Conservation (phyloP, 805 yeast genomes). For the Ogataea polymorpha region DNA sequence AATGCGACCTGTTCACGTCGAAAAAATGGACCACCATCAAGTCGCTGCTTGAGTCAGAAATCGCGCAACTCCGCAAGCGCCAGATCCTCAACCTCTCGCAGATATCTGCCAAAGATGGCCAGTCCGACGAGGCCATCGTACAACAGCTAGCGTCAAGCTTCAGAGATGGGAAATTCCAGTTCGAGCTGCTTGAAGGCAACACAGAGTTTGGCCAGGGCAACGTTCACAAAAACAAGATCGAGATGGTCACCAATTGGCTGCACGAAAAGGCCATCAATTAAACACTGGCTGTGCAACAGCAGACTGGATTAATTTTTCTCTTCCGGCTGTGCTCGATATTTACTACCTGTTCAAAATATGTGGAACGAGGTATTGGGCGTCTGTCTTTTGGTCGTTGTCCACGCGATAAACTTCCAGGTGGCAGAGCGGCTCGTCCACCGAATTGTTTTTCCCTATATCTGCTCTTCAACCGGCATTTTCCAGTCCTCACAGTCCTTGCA, state of each 20-base stretch:
- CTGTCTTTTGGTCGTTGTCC: conserved; percentile 12
- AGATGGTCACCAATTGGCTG: conserved; percentile 74
- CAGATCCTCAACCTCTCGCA: conserved; percentile 43
- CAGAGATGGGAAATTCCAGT: conserved; percentile 49
- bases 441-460: conserved; percentile 12
- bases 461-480: conserved; percentile 4
- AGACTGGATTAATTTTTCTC: neutral
- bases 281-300: conserved; percentile 2
- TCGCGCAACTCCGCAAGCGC: conserved; percentile 51
- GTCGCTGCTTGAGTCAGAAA: conserved; percentile 58
- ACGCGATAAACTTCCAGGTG: conserved; percentile 18
- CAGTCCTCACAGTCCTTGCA: conserved; percentile 5
- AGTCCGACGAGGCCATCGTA: conserved; percentile 19
- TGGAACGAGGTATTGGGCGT: conserved; percentile 12
- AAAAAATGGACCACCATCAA: conserved; percentile 64
- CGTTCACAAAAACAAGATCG: conserved; percentile 50
- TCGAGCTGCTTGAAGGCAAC: conserved; percentile 69
- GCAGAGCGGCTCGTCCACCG: conserved; percentile 17
- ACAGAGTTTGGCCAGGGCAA: conserved; percentile 74
- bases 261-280: conserved; percentile 66
- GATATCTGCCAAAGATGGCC: conserved; percentile 39
- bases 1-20: conserved; percentile 80
- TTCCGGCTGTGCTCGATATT: neutral
- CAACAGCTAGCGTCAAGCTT: conserved; percentile 44
- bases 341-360: conserved; percentile 7